phyloP scores from a whole-genome alignment of 768 basidiomycete genomes.

The Lentinula aciculospora region DNA sequence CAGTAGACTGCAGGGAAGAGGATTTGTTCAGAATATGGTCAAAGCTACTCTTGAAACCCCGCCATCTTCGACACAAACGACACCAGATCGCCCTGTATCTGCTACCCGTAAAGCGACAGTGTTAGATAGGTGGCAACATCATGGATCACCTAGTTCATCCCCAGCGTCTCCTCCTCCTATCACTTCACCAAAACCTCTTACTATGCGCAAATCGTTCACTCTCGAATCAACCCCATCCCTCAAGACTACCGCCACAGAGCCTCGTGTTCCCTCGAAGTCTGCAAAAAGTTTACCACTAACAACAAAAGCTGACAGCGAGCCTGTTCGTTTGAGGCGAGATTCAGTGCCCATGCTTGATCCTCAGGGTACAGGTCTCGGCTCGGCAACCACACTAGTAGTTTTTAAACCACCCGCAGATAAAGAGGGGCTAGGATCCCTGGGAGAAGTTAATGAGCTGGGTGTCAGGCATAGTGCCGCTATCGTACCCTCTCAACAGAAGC shows the following conservation, averaged over 20 bases:
- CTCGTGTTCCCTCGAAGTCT: conserved; percentile 21
- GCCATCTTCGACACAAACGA: conserved; percentile 20
- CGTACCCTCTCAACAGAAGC: conserved; percentile 18
- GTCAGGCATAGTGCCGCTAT: conserved; percentile 25
- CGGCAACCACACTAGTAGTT: conserved; percentile 71
- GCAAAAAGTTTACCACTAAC: conserved; percentile 15
- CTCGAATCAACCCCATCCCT: conserved; percentile 17
- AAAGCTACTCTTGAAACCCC: conserved; percentile 57
- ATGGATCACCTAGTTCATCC: conserved; percentile 19
- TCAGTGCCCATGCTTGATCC: conserved; percentile 16
- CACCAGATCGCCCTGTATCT: conserved; percentile 26
- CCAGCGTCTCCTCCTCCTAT: conserved; percentile 27
- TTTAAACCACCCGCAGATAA: conserved; percentile 48
- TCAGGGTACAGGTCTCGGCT: conserved; percentile 47
- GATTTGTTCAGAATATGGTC: conserved; percentile 82
- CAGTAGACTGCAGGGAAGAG: conserved; percentile 76
- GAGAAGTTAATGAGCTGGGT: conserved; percentile 44
- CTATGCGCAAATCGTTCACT: conserved; percentile 34
- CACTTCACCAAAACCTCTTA: conserved; percentile 30
- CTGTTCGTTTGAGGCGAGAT: background rate
- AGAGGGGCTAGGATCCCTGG: conserved; percentile 30
- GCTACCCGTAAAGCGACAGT: conserved; percentile 46
- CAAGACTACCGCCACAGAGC: conserved; percentile 1
- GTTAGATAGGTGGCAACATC: conserved; percentile 66
- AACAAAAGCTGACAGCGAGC: background rate